Conservation (phyloP, 495 filamentous ascomycete species). For the Haplographium delicatum region DNA sequence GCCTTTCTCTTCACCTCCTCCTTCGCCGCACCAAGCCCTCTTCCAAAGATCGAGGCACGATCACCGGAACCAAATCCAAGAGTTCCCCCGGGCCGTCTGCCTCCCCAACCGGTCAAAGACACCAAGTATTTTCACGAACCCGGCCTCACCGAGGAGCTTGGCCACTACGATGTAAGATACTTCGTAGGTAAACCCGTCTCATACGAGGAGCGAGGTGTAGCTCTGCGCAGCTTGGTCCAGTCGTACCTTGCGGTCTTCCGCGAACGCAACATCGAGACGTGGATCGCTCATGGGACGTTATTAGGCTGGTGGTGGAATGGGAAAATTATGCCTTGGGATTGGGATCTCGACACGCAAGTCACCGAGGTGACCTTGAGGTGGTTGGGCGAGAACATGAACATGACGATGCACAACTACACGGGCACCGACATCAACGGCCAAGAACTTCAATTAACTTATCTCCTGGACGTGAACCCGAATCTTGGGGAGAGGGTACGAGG, state of each 20-base stretch:
- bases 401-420: slow-evolving; percentile 57
- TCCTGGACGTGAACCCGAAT: slow-evolving; percentile 77
- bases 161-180: slow-evolving; percentile 71
- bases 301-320: slow-evolving; percentile 93
- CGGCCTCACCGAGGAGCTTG: slow-evolving; percentile 48
- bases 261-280: slow-evolving; percentile 65
- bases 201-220: slow-evolving; percentile 58
- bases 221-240: slow-evolving; percentile 62
- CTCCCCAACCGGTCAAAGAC: neutral
- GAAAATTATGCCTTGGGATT: slow-evolving; percentile 80
- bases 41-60: neutral
- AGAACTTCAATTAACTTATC: slow-evolving; percentile 48
- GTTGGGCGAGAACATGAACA: slow-evolving; percentile 60
- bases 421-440: slow-evolving; percentile 21
- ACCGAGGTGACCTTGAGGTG: slow-evolving; percentile 54
- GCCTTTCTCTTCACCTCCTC: slow-evolving; percentile 10
- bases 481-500: slow-evolving; percentile 52
- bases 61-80: neutral
- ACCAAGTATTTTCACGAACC: slow-evolving; percentile 43
- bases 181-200: slow-evolving; percentile 51
- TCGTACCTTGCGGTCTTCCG: slow-evolving; percentile 66
- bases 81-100: neutral
- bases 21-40: neutral
- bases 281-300: slow-evolving; percentile 84
- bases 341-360: slow-evolving; percentile 83